Evolutionary conservation across 208 protist species (phyloP), one percentile per base, ranked within the genome.

Genomic region (Perkinsela sp.): DNA sequence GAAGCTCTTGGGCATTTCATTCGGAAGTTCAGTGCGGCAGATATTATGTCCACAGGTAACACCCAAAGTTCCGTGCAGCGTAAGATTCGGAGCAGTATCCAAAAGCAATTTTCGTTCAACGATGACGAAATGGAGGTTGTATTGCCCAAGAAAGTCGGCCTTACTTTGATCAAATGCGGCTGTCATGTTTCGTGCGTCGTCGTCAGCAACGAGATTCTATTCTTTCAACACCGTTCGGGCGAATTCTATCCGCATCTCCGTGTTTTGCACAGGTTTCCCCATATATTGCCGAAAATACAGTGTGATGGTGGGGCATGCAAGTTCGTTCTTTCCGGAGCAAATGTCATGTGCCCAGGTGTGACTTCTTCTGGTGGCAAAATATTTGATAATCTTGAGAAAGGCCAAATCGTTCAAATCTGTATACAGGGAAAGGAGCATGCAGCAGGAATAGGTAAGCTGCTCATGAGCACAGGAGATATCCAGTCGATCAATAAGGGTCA

Each of bases 321-420:
- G 70, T 93, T 96, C 74, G 86, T 97, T 48, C 72, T 98, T 31
- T 89, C 85, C 1, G 95, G 95, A n/a, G 93, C 94, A 0, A 89
- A 97, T 73, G 85, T 98, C 48, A 97, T 98, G 94, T 96, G 93
- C 76, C 92, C 75, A 29, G 95, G 95, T 30, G 76, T 98, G 30
- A 97, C 94, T 30, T 96, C 92, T 31, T 73, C 75, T 29, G 95
- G 95, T 67, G 95, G 91, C 28, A 65, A 70, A 29, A 73, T 96
- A 0, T 77, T 73, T 28, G 76, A 77, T 0, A 78, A 81, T 30
- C 71, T 81, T 28, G 68, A 75, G 69, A 77, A 73, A 29, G 85
- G 79, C 0, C 71, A 78, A 22, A 71, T 90, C 15, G 82, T 91
- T 1, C 92, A 79, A 0, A 75, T 97, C 2, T 92, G 93, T 75